Conservation (phyloP, 140 eudicot species). For the Erigeron philadelphicus region DNA sequence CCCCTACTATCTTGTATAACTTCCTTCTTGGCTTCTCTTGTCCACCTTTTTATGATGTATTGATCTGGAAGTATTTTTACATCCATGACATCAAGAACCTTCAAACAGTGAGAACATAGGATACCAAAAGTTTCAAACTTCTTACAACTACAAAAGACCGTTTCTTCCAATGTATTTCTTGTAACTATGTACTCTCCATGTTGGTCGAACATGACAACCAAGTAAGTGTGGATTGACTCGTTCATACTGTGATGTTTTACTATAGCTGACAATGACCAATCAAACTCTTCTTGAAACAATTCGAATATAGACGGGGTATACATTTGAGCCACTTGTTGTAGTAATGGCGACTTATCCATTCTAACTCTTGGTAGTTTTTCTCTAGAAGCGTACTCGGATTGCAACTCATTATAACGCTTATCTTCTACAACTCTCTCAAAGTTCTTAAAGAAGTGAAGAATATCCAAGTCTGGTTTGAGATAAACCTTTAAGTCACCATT, state of each 20-base stretch:
- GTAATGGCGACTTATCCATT: background rate
- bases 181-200: background rate
- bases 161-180: background rate
- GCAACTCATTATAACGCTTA: background rate
- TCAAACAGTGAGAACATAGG: background rate
- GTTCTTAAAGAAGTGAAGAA: background rate
- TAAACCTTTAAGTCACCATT: conserved; percentile 4
- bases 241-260: background rate
- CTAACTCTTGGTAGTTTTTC: background rate
- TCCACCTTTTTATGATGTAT: conserved; percentile 1
- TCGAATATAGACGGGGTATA: background rate
- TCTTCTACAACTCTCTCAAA: conserved; percentile 1
- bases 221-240: background rate
- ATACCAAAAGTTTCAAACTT: conserved; percentile 6
- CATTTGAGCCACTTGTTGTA: background rate
- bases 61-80: background rate
- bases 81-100: conserved; percentile 6
- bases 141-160: background rate
- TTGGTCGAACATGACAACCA: background rate
- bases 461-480: background rate
- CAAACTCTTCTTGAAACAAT: background rate
- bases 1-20: background rate
- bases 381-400: background rate
- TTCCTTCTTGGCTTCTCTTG: background rate
- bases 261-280: background rate